Base-by-base conservation (phyloP, 225 moss, liverwort and hornwort genomes). In the Bryoerythrophyllum caledonicum region DNA sequence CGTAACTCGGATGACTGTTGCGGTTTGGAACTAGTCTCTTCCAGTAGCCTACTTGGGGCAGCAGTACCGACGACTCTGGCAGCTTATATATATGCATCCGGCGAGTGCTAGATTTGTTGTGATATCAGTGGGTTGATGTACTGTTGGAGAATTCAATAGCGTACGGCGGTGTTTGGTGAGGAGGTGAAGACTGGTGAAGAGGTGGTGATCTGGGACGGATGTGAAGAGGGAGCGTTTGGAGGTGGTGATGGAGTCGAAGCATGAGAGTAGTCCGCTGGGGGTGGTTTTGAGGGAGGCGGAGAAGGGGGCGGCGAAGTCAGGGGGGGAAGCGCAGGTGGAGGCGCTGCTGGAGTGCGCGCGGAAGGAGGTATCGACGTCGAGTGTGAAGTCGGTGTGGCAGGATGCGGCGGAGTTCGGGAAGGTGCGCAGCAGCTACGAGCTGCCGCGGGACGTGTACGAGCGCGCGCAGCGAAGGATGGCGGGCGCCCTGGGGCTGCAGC, bases 281-380 rank as follows among this genome's bases (percentile, higher is more conserved):
- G 52, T 28, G 13, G 77, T 80, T 10, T 60, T 86, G 35, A 74
- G 63, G 62, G 80, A 83, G 25, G 74, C 86, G 61, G 82, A 83
- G 41, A 79, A 24, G 25, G 27, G 77, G 24, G 74, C 82, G 4
- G 74, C 35, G 34, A 86, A 37, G 49, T 76, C 82, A 11, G 80
- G 80, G 0, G 41, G 3, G 2, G 77, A 80, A 55, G 77, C 80
- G 57, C 27, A 71, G 19, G 55, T 86, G 34, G 77, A 67, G 26
- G 10, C 34, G 16, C 16, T 80, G 0, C 23, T 86, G 13, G 82
- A 80, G 32, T 74, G 26, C 38, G 77, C 82, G 21, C 25, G 54
- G 63, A 62, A 73, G 57, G 84, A 84, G 72, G 68, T 77, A 7
- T 35, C 73, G n/a, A 19, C 16, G 5, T 30, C 76, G 3, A 59